Base-by-base conservation (phyloP, 1,139 yeast species). In the Williopsis jadinii region DNA sequence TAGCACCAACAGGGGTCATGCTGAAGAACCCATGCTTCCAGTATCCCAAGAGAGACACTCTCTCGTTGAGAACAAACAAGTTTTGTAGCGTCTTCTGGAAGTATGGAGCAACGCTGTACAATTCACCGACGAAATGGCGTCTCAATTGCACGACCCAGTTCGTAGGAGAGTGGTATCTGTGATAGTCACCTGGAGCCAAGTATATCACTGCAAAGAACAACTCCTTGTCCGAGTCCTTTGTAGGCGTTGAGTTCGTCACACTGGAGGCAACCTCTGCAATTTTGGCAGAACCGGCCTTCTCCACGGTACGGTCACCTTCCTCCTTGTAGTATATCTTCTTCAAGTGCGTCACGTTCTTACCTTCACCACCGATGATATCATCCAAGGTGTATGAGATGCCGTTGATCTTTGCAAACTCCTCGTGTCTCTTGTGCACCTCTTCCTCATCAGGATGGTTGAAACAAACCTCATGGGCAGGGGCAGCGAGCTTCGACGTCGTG, bases 1-100 rank as follows among this genome's bases (percentile, higher is more conserved):
- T 94, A 28, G 99, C 99, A 26, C 99, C 99, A 10, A 94, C 98
- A 0, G 98, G 97, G 2, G 95, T 90, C 99, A 94, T 94, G 48
- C 95, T 84, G 67, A 92, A 92, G 59, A 94, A 94, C 0, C 99
- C 99, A 61, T 92, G 76, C 59, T 85, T 85, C 97, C 98, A 94
- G 56, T 86, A 81, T 2, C 99, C 99, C 46, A 94, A 73, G 39
- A 94, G 68, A 0, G 97, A 95, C 9, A 94, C 98, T 54, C 99
- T 75, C 65, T 94, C 99, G 61, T 94, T 94, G 53, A 94, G 69
- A 8, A 90, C 88, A 60, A 94, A 92, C 49, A 94, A 72, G 32
- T 95, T 94, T 46, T 84, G 83, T 43, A 94, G 73, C 12, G 95
- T 80, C 53, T 76, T 76, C 63, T 92, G 98, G 68, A 94, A 88